Evolutionary conservation across 208 protist genomes (phyloP).

Genomic region (Trypanosoma congolense): DNA sequence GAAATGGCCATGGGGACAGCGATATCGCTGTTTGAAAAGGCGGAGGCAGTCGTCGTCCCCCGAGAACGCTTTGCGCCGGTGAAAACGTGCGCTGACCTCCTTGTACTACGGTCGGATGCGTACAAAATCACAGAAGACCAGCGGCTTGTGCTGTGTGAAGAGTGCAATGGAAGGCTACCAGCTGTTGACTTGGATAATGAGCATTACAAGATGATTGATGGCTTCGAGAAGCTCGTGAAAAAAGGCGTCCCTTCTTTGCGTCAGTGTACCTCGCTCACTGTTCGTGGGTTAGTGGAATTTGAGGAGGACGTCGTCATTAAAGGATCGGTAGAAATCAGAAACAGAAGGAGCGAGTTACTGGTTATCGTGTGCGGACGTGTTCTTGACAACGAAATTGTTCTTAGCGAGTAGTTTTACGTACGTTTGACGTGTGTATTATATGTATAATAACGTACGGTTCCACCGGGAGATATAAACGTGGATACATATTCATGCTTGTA

Average conservation of each 20-base stretch:
- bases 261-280: slow-evolving; percentile 44
- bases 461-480: no score
- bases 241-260: slow-evolving; percentile 65
- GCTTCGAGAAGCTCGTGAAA: slow-evolving; percentile 51
- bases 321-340: slow-evolving; percentile 64
- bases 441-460: no score
- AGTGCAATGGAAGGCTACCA: slow-evolving; percentile 48
- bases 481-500: no score
- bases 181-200: slow-evolving; percentile 59
- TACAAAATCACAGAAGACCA: slow-evolving; percentile 83
- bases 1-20: slow-evolving; percentile 93
- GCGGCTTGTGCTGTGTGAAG: slow-evolving; percentile 48
- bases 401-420: slow-evolving; percentile 8
- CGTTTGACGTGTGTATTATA: no score
- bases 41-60: slow-evolving; percentile 90
- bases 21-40: slow-evolving; percentile 90
- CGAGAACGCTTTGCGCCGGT: slow-evolving; percentile 97
- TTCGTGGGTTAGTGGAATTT: slow-evolving; percentile 67
- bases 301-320: slow-evolving; percentile 42
- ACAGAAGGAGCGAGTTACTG: slow-evolving; percentile 28
- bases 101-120: slow-evolving; percentile 94
- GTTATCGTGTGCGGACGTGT: slow-evolving; percentile 38
- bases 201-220: slow-evolving; percentile 74
- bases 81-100: slow-evolving; percentile 95
- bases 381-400: slow-evolving; percentile 41